phyloP scores from a whole-genome alignment of 306 rosid genomes.

The Citrullus mucosospermus region DNA sequence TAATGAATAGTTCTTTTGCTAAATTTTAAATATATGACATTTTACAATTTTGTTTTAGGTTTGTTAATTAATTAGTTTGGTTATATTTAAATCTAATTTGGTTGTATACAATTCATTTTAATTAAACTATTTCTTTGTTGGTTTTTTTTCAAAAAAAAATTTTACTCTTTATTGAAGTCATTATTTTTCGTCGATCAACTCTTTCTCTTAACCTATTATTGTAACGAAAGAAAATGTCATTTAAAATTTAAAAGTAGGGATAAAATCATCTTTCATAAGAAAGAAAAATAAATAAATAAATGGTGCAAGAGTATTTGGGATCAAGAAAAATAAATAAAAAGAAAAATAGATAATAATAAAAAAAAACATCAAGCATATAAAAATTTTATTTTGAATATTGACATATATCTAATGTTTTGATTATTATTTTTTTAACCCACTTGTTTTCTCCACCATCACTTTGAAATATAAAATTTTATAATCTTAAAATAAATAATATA shows the following conservation, averaged over 20 bases:
- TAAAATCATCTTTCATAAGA: neutral
- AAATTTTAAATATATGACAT: too few relatives aligned
- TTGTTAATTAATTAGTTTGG: too few relatives aligned
- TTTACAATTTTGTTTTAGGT: too few relatives aligned
- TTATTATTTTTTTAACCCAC: neutral
- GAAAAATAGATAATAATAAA: too few relatives aligned
- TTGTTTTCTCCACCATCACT: neutral
- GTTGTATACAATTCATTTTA: too few relatives aligned
- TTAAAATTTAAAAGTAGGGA: neutral
- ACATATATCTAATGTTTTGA: neutral
- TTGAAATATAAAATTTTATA: neutral
- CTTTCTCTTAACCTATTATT: neutral
- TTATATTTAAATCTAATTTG: too few relatives aligned
- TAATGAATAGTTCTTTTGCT: too few relatives aligned
- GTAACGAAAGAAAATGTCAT: neutral
- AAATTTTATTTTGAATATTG: neutral
- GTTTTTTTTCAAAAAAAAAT: neutral
- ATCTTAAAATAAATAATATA: neutral
- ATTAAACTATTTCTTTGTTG: too few relatives aligned
- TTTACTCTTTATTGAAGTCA: neutral
- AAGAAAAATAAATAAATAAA: neutral
- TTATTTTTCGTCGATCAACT: neutral
- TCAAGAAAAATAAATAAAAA: neutral
- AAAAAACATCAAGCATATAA: neutral
- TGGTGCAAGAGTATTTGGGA: neutral